Percentiles rank a stretch among this genome's conserved stretches.
Conservation (phyloP, 768 basidiomycete genomes). For the Boletellus sp. region DNA sequence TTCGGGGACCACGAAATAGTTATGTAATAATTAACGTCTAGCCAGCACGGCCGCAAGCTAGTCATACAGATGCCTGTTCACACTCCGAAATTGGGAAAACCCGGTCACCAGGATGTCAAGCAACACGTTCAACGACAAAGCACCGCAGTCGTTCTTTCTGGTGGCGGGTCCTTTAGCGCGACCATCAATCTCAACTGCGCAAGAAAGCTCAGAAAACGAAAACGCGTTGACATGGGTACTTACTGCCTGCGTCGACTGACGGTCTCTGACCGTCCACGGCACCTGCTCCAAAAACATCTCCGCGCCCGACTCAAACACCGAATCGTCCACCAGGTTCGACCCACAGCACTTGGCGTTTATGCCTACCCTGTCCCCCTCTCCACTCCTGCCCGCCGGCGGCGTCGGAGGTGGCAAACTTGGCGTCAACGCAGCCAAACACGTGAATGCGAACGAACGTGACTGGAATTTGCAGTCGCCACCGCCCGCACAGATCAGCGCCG, state of each 20-base stretch:
- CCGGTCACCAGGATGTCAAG: too few relatives aligned
- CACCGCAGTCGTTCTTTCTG: neutral
- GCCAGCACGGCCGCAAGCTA: too few relatives aligned
- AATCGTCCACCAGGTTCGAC: neutral
- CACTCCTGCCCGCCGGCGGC: neutral
- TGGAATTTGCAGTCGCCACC: constrained; percentile 11
- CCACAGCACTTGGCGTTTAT: neutral
- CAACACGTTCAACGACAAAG: neutral
- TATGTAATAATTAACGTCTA: too few relatives aligned
- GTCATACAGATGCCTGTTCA: too few relatives aligned
- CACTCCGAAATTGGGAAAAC: too few relatives aligned
- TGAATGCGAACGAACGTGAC: constrained; percentile 13
- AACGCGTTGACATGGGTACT: neutral
- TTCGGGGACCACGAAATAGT: too few relatives aligned
- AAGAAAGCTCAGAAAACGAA: neutral
- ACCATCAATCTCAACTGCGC: neutral
- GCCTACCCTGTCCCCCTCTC: neutral
- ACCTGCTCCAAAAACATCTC: constrained; percentile 8
- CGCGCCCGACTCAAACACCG: constrained; percentile 8
- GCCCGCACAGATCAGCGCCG: constrained; percentile 1
- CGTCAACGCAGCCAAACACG: constrained; percentile 4
- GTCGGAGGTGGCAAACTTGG: constrained; percentile 3
- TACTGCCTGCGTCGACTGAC: constrained; percentile 1
- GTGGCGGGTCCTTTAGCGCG: neutral
- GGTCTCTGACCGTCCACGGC: constrained; percentile 4